Evolutionary conservation across 352 stramenopile genomes (phyloP).

Genomic region (Pythium phragmitis): DNA sequence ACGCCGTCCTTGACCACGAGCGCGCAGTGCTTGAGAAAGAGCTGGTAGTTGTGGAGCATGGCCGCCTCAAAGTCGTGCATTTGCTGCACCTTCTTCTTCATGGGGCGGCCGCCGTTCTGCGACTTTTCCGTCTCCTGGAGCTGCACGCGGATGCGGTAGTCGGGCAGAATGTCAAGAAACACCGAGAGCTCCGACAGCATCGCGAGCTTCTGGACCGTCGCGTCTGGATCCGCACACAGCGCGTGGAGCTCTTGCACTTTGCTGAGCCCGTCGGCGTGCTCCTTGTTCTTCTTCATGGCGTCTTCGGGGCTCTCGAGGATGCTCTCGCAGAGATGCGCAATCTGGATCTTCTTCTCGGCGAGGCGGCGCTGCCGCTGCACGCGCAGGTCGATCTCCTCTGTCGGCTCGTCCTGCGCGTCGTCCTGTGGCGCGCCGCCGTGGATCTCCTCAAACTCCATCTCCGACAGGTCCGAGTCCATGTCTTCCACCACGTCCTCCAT

Average conservation of each 20-base stretch:
- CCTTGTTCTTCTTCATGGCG: constrained; percentile 85
- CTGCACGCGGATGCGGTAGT: constrained; percentile 93
- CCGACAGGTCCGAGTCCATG: constrained; percentile 65
- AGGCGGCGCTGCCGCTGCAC: constrained; percentile 69
- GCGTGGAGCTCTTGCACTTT: constrained; percentile 79
- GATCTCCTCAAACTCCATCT: constrained; percentile 85
- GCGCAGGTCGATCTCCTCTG: constrained; percentile 59
- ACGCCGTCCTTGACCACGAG: constrained; percentile 58
- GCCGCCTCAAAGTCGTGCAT: constrained; percentile 82
- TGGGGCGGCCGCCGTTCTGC: constrained; percentile 60
- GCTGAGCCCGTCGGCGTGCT: constrained; percentile 73
- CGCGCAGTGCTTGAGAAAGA: constrained; percentile 77
- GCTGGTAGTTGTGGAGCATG: constrained; percentile 83
- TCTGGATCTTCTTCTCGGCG: constrained; percentile 84
- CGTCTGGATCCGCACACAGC: constrained; percentile 70
- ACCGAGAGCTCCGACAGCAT: constrained; percentile 93
- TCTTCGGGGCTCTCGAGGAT: constrained; percentile 88
- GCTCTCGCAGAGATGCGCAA: constrained; percentile 86
- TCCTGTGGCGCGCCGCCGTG: constrained; percentile 28
- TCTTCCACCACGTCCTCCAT: constrained; percentile 42
- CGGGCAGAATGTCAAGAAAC: constrained; percentile 94
- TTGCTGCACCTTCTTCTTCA: constrained; percentile 87
- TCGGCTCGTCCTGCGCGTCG: constrained; percentile 1
- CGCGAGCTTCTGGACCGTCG: constrained; percentile 81
- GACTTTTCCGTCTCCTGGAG: constrained; percentile 55